These are phyloP conservation scores for Wickerhamomyces mucosus DNA, from an alignment of 805 yeast species.

Conservation along the genomic window DNA sequence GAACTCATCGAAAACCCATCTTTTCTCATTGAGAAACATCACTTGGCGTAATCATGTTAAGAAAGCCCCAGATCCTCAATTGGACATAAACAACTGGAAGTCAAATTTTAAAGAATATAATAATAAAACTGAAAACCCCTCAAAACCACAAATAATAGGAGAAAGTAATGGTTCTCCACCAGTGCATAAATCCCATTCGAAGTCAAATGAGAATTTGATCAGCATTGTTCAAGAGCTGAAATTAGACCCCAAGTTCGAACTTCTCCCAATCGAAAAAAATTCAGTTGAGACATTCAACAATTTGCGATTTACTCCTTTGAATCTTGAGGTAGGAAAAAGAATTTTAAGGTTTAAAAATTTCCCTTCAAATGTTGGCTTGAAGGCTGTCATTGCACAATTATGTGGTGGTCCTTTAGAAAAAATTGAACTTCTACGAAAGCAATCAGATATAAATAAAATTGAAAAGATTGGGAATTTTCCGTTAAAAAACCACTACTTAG, in stretches of 20 bases:
- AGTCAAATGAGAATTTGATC: neutral
- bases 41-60: neutral
- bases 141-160: neutral
- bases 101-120: neutral
- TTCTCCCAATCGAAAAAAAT: neutral
- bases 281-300: neutral
- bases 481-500: constrained; percentile 25
- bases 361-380: constrained; percentile 35
- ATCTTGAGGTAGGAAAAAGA: constrained; percentile 14
- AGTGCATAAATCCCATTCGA: neutral
- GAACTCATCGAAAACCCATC: constrained; percentile 8
- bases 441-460: constrained; percentile 12
- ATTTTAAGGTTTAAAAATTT: constrained; percentile 30
- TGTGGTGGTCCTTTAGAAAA: constrained; percentile 66
- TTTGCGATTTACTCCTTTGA: neutral
- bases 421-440: constrained; percentile 16
- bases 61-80: neutral
- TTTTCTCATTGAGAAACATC: constrained; percentile 4
- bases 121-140: neutral
- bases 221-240: neutral
- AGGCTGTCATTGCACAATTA: constrained; percentile 42
- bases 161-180: neutral
- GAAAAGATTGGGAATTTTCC: constrained; percentile 4
- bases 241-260: neutral
- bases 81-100: constrained; percentile 1